Evolutionary conservation across 192 early-diverging fungal species (phyloP).

Genomic region (Chytriomyces hyalinus): DNA sequence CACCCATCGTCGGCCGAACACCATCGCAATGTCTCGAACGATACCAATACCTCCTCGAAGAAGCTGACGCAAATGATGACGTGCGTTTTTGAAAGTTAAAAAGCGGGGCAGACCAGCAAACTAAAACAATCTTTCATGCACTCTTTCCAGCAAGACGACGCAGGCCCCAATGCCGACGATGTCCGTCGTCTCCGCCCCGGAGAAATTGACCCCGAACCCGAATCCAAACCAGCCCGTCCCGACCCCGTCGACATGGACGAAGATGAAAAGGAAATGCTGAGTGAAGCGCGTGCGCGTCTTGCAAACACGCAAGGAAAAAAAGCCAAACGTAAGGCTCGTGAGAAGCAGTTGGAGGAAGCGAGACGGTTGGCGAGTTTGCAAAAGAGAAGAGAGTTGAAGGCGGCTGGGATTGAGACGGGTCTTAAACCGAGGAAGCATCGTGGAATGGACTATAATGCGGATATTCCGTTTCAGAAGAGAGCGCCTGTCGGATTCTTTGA

Average conservation of each 20-base stretch:
- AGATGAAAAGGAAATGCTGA: slow-evolving; percentile 99
- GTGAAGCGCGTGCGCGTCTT: slow-evolving; percentile 94
- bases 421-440: slow-evolving; percentile 66
- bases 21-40: slow-evolving; percentile 96
- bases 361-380: slow-evolving; percentile 86
- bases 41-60: slow-evolving; percentile 94
- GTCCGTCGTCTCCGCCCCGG: slow-evolving; percentile 87
- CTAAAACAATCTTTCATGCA: not conserved
- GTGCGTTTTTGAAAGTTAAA: slow-evolving; percentile 36
- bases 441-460: slow-evolving; percentile 92
- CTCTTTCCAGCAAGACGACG: slow-evolving; percentile 59
- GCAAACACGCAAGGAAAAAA: slow-evolving; percentile 99
- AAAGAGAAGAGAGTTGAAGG: slow-evolving; percentile 95
- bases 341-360: slow-evolving; percentile 96
- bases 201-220: slow-evolving; percentile 97
- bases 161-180: slow-evolving; percentile 82
- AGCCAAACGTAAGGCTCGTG: slow-evolving; percentile 97
- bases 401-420: slow-evolving; percentile 86
- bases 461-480: slow-evolving; percentile 91
- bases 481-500: slow-evolving; percentile 93
- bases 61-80: slow-evolving; percentile 86
- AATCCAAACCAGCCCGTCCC: slow-evolving; percentile 94
- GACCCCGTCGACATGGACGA: slow-evolving; percentile 99
- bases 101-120: not conserved
- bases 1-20: slow-evolving; percentile 96